Percentiles rank a stretch among this genome's conserved stretches.
These are phyloP conservation scores for Endocalyx cinctus DNA, from an alignment of 2,329 filamentous ascomycete genomes.

Conservation along the genomic window DNA sequence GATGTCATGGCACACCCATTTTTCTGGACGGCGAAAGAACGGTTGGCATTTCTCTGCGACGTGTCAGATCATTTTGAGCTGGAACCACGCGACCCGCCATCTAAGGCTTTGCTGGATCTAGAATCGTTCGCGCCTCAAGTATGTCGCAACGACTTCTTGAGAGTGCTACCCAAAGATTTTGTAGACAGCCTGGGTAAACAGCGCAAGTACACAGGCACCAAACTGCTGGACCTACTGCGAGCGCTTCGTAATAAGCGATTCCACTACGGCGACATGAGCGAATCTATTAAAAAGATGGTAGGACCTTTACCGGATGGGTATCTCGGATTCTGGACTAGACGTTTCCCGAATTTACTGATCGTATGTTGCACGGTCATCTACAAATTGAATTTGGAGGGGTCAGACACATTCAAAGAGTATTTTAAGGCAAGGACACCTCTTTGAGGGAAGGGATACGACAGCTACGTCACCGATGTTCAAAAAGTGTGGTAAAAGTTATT, in stretches of 20 bases:
- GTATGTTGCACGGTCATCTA: constrained; percentile 72
- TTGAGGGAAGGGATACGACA: constrained; percentile 7
- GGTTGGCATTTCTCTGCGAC: constrained; percentile 88
- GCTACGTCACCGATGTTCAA: no score
- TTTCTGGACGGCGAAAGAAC: constrained; percentile 90
- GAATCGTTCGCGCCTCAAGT: constrained; percentile 49
- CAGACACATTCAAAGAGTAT: constrained; percentile 68
- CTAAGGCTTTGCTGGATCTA: constrained; percentile 57
- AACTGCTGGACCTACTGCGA: constrained; percentile 79
- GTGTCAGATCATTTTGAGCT: constrained; percentile 96
- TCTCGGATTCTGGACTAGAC: constrained; percentile 73
- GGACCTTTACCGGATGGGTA: constrained; percentile 77
- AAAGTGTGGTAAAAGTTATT: no score
- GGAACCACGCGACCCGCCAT: constrained; percentile 79
- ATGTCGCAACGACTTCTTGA: constrained; percentile 72
- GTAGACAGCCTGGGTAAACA: constrained; percentile 89
- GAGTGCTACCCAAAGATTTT: constrained; percentile 71
- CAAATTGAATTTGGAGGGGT: constrained; percentile 57
- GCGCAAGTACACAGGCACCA: constrained; percentile 83
- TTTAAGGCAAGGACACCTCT: constrained; percentile 36
- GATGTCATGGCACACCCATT: constrained; percentile 72
- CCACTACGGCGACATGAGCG: constrained; percentile 94
- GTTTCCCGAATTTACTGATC: constrained; percentile 75
- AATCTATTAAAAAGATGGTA: constrained; percentile 64
- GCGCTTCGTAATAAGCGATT: constrained; percentile 95